Evolutionary conservation across 1,284 basidiomycete genomes (phyloP), one percentile per base, ranked within the genome.

Genomic region (Singerocomus rubriflavus): DNA sequence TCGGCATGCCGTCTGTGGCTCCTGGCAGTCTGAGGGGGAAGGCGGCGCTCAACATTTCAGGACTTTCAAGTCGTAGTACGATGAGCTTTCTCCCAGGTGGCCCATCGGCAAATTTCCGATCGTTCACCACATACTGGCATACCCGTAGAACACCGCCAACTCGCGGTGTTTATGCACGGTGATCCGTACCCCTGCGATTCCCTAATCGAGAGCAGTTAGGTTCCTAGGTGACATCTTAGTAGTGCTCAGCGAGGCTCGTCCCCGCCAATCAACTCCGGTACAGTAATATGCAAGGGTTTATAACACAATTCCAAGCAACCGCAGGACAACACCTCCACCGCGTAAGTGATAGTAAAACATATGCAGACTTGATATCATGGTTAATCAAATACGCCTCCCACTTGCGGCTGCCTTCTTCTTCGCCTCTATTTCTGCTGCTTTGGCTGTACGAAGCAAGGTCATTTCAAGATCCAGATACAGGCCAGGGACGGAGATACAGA

Each of bases 371-470:
- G 26, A 27, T 40, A 40, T 35, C 16, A 5, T 12, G 4, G 11
- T 38, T 5, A 32, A 40, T 57, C 44, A 70, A 43, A 53, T 3
- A 37, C 68, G 69, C 48, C 63, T 71, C 26, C 67, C 67, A 21
- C 35, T 55, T 39, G 46, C 58, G 27, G 59, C 57, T 31, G 58
- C 59, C 39, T 62, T 62, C 57, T 66, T 70, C 68, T 74, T 77
- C 8, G 71, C 69, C 47, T 77, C 73, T 32, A 71, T 35, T 47
- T 76, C 77, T 13, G 73, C 71, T 8, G 70, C 64, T 58, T 73
- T 79, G 40, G 72, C 78, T 80, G 51, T 31, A 40, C 0, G 11
- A 43, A 40, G 32, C 3, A 38, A 34, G 30, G 10, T 2, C 12
- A 11, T 8, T 34, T 50, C 46, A 55, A 16, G 17, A 32, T 36